These are phyloP conservation scores for Coemansia sp. DNA, from an alignment of 192 early-diverging fungal species.

Conservation along the genomic window DNA sequence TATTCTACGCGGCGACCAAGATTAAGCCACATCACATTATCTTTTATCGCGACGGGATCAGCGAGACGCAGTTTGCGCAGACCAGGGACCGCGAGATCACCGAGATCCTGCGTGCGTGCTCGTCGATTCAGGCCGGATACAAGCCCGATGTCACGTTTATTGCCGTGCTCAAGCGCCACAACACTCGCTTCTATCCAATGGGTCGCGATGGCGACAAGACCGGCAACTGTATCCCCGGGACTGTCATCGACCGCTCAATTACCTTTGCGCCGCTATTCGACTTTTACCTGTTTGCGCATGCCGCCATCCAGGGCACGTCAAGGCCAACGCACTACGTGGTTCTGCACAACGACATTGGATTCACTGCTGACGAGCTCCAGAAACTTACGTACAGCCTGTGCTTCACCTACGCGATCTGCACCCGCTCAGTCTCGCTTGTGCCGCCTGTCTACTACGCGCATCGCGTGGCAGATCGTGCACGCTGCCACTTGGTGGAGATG, in stretches of 20 bases:
- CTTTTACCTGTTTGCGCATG: conserved; percentile 88
- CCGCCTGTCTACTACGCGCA: conserved; percentile 95
- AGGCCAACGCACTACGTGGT: conserved; percentile 92
- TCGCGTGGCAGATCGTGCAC: conserved; percentile 80
- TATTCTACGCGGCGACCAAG: conserved; percentile 59
- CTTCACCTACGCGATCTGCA: conserved; percentile 85
- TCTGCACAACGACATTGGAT: conserved; percentile 82
- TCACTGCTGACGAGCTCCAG: conserved; percentile 76
- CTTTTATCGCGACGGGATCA: conserved; percentile 89
- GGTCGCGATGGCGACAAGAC: conserved; percentile 62
- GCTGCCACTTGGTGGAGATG: conserved; percentile 67
- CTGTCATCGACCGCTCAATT: conserved; percentile 70
- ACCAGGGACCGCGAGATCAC: conserved; percentile 75
- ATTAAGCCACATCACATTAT: conserved; percentile 72
- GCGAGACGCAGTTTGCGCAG: conserved; percentile 80
- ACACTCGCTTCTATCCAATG: conserved; percentile 74
- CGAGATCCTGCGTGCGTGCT: conserved; percentile 66
- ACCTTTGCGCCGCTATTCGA: conserved; percentile 82
- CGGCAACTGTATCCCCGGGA: conserved; percentile 83
- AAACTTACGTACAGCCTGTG: conserved; percentile 86
- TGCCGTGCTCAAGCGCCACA: conserved; percentile 79
- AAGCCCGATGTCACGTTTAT: conserved; percentile 72
- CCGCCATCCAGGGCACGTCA: conserved; percentile 89
- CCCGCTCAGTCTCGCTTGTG: conserved; percentile 80
- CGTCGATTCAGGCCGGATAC: conserved; percentile 66